Evolutionary conservation across 164 flowering plant species (phyloP).

Genomic region (Magnolia kwangsiensis): DNA sequence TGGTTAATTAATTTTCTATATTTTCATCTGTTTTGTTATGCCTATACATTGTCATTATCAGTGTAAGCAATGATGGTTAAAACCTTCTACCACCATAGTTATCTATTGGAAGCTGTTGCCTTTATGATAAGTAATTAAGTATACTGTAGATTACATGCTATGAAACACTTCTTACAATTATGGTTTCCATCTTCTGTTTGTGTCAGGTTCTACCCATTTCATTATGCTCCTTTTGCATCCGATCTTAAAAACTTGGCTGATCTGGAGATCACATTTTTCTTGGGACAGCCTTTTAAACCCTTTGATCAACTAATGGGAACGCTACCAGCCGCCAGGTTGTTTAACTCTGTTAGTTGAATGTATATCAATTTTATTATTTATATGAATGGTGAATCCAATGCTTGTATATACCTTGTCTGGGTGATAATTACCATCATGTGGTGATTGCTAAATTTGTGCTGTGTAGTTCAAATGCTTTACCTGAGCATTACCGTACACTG

Average conservation of each 20-base stretch:
- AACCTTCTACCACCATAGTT: not conserved
- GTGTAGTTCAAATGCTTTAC: constrained; percentile 78
- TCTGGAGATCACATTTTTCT: constrained; percentile 82
- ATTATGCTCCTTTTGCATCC: constrained; percentile 99
- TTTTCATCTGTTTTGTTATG: not conserved
- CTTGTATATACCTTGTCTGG: not conserved
- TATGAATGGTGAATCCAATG: not conserved
- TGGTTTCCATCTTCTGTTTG: constrained; percentile 10
- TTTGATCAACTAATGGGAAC: constrained; percentile 99
- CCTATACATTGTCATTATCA: not conserved
- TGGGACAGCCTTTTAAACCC: constrained; percentile 95
- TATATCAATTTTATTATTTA: not conserved
- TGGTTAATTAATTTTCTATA: not conserved
- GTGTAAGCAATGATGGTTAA: not conserved
- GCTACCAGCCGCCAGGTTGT: constrained; percentile 90
- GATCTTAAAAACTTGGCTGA: constrained; percentile 83
- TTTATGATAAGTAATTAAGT: no score
- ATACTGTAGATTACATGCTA: not conserved
- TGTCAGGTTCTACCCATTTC: constrained; percentile 94
- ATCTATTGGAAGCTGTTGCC: not conserved
- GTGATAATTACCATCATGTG: not conserved
- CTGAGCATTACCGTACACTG: constrained; percentile 66
- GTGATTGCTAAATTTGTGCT: constrained; percentile 7
- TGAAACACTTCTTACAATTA: not conserved
- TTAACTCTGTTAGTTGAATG: not conserved